Percentiles rank a stretch among this genome's conserved stretches.
Evolutionary conservation across 257 asterid genomes (phyloP).

Genomic region (Leonotis leonurus): DNA sequence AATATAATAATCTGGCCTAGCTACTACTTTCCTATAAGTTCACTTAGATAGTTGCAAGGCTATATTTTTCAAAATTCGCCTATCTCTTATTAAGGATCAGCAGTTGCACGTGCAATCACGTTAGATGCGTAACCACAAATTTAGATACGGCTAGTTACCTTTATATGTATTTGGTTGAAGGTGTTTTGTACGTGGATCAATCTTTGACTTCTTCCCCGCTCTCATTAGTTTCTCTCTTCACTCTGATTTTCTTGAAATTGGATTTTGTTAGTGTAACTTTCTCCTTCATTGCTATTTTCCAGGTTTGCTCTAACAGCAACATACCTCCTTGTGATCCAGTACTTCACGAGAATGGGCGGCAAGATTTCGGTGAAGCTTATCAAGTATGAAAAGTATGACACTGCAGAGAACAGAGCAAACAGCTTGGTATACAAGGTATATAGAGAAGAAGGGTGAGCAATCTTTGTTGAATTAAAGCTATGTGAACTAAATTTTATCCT

Average conservation of each 20-base stretch:
- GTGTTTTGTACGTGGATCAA: neutral
- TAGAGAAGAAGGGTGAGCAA: neutral
- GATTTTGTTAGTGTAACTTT: neutral
- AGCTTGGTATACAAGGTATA: constrained; percentile 93
- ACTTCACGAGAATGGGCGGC: constrained; percentile 78
- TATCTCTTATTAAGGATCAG: too few species aligned
- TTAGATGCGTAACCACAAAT: too few species aligned
- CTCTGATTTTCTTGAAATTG: neutral
- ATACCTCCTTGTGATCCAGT: constrained; percentile 82
- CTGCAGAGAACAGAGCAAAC: constrained; percentile 62
- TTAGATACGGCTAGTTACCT: too few species aligned
- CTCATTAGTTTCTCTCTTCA: neutral
- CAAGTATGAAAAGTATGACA: constrained; percentile 58
- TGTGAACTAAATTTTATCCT: neutral
- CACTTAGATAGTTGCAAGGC: too few species aligned
- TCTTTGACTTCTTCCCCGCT: neutral
- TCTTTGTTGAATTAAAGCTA: neutral
- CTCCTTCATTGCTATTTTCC: constrained; percentile 15
- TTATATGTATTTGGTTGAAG: neutral
- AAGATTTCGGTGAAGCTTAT: constrained; percentile 78
- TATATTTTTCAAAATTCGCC: too few species aligned
- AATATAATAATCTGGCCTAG: too few species aligned
- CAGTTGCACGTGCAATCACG: too few species aligned
- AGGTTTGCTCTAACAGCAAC: constrained; percentile 74
- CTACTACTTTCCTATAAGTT: too few species aligned